These are phyloP conservation scores for Curvularia lunata DNA, from an alignment of 2,329 filamentous ascomycete genomes.

Conservation along the genomic window DNA sequence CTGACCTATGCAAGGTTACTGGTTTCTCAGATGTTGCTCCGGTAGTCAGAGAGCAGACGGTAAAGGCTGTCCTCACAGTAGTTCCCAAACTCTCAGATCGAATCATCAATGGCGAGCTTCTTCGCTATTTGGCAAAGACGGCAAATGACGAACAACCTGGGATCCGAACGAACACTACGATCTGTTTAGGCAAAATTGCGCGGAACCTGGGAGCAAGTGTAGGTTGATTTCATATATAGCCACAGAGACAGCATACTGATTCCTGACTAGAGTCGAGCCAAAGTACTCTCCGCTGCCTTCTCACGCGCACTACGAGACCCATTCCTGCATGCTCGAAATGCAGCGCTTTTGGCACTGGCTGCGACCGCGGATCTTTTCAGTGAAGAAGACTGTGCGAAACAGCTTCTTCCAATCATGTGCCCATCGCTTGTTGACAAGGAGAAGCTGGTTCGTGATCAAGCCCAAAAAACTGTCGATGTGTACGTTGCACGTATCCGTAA, in stretches of 20 bases:
- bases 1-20: slow-evolving; percentile 70
- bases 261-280: slow-evolving; percentile 70
- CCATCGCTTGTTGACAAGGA: slow-evolving; percentile 92
- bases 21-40: slow-evolving; percentile 93
- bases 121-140: slow-evolving; percentile 90
- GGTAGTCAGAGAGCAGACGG: slow-evolving; percentile 90
- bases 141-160: slow-evolving; percentile 97
- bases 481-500: slow-evolving; percentile 86
- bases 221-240: slow-evolving; percentile 20
- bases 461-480: slow-evolving; percentile 83
- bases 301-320: slow-evolving; percentile 87
- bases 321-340: slow-evolving; percentile 92
- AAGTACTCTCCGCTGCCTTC: slow-evolving; percentile 93
- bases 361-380: slow-evolving; percentile 86
- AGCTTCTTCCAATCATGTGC: slow-evolving; percentile 83
- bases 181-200: slow-evolving; percentile 94
- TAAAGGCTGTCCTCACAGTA: slow-evolving; percentile 89
- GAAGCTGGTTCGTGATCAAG: slow-evolving; percentile 90
- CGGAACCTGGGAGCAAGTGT: slow-evolving; percentile 76
- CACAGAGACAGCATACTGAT: slow-evolving; percentile 16
- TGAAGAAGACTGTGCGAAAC: slow-evolving; percentile 86
- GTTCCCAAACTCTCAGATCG: slow-evolving; percentile 90
- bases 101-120: slow-evolving; percentile 88
- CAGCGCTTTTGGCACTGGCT: slow-evolving; percentile 81
- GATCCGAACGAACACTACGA: slow-evolving; percentile 97